Percentiles rank a stretch among this genome's conserved stretches.
phyloP scores from a whole-genome alignment of 1,284 basidiomycete genomes.

The Leccinum cinnamomeum region DNA sequence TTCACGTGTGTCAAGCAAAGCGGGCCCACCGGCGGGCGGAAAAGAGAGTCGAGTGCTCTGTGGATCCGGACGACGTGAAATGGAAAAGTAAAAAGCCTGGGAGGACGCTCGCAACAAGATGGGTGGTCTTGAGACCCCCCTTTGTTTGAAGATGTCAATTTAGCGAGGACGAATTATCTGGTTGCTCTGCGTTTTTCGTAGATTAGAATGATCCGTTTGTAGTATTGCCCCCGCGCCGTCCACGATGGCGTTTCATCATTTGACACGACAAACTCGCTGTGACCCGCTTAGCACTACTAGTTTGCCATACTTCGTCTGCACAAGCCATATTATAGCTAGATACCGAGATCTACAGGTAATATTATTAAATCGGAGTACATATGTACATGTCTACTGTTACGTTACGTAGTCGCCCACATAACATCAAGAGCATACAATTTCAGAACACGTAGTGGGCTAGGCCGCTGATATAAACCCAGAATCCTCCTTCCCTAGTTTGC shows the following conservation, averaged over 20 bases:
- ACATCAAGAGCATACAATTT: neutral
- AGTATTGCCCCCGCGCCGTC: neutral
- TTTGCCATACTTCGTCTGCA: neutral
- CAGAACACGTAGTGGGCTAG: neutral
- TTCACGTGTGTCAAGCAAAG: neutral
- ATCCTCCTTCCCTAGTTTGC: neutral
- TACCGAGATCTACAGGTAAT: neutral
- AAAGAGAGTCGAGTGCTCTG: neutral
- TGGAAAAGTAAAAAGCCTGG: slow-evolving; percentile 5
- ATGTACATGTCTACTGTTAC: neutral
- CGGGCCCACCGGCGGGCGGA: neutral
- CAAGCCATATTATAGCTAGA: neutral
- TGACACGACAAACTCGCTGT: neutral
- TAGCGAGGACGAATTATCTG: slow-evolving; percentile 16
- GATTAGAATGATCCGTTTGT: slow-evolving; percentile 1
- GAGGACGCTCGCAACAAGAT: slow-evolving; percentile 1
- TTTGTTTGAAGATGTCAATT: slow-evolving; percentile 3
- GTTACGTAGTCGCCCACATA: too few relatives aligned
- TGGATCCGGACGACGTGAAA: neutral
- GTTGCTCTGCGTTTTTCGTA: slow-evolving; percentile 2
- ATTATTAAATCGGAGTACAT: neutral
- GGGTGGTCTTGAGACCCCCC: slow-evolving; percentile 34
- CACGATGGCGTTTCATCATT: neutral
- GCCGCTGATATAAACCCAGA: neutral
- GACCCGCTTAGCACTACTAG: neutral